Evolutionary conservation across 805 yeast genomes (phyloP).

Genomic region (Clavispora carvajalis): DNA sequence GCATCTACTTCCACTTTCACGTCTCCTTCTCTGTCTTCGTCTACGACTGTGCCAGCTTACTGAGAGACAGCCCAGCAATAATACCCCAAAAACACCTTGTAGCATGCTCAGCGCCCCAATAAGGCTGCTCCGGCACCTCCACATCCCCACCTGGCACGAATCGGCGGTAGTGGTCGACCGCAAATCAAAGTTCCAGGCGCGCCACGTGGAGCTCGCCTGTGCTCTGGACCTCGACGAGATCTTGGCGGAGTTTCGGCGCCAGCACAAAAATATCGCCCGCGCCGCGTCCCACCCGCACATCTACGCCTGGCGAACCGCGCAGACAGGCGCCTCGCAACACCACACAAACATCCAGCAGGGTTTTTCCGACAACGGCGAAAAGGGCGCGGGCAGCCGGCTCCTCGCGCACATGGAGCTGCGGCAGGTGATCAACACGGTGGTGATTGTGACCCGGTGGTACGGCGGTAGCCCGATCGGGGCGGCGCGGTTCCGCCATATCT

Average conservation of each 20-base stretch:
- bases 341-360: constrained; percentile 47
- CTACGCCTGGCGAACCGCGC: constrained; percentile 64
- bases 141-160: constrained; percentile 25
- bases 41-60: too few species aligned
- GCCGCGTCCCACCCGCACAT: constrained; percentile 67
- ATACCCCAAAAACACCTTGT: too few species aligned
- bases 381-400: constrained; percentile 64
- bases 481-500: constrained; percentile 63
- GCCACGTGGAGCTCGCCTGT: constrained; percentile 42
- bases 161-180: constrained; percentile 35
- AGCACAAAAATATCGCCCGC: constrained; percentile 45
- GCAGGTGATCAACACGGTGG: constrained; percentile 47
- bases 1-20: too few species aligned
- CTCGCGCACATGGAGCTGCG: constrained; percentile 46
- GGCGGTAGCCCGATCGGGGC: constrained; percentile 76
- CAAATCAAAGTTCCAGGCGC: constrained; percentile 66
- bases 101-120: too few species aligned
- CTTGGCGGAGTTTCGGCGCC: constrained; percentile 35
- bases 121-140: too few species aligned
- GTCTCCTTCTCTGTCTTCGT: too few species aligned
- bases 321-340: constrained; percentile 6
- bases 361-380: constrained; percentile 64
- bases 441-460: constrained; percentile 77
- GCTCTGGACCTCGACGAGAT: too few species aligned
- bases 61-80: too few species aligned